Evolutionary conservation across 2,329 filamentous ascomycete species (phyloP).

Genomic region (Aureobasidium sp.): DNA sequence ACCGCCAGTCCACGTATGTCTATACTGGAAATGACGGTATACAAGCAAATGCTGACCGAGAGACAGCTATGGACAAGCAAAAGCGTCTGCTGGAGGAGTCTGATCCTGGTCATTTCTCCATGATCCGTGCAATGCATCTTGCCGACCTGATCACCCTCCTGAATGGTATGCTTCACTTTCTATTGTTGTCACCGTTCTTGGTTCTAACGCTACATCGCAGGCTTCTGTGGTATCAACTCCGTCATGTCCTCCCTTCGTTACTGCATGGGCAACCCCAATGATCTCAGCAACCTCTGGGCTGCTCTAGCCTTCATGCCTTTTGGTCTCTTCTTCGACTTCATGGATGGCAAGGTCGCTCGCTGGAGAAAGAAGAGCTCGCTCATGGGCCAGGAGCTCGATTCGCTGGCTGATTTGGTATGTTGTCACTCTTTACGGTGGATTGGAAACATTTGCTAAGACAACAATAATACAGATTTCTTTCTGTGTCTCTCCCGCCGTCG

Average conservation of each 20-base stretch:
- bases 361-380: slow-evolving; percentile 96
- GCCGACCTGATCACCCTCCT: slow-evolving; percentile 78
- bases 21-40: background rate
- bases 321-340: slow-evolving; percentile 93
- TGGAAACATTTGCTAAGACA: background rate
- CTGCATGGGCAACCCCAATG: slow-evolving; percentile 60
- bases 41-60: slow-evolving; percentile 18
- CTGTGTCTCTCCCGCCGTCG: slow-evolving; percentile 78
- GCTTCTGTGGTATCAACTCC: slow-evolving; percentile 88
- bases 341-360: slow-evolving; percentile 92
- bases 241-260: slow-evolving; percentile 93
- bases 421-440: too few relatives aligned
- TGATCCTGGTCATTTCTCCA: slow-evolving; percentile 64
- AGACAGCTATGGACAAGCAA: slow-evolving; percentile 64
- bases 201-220: slow-evolving; percentile 32
- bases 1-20: slow-evolving; percentile 17
- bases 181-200: background rate
- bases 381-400: slow-evolving; percentile 97
- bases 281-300: slow-evolving; percentile 66
- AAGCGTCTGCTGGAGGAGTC: slow-evolving; percentile 59
- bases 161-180: slow-evolving; percentile 48
- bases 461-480: slow-evolving; percentile 69
- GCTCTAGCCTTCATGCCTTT: slow-evolving; percentile 86
- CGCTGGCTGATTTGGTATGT: slow-evolving; percentile 82
- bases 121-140: slow-evolving; percentile 59